phyloP scores from a whole-genome alignment of 108 stramenopile species.

The Pinguiococcus pyrenoidosus region DNA sequence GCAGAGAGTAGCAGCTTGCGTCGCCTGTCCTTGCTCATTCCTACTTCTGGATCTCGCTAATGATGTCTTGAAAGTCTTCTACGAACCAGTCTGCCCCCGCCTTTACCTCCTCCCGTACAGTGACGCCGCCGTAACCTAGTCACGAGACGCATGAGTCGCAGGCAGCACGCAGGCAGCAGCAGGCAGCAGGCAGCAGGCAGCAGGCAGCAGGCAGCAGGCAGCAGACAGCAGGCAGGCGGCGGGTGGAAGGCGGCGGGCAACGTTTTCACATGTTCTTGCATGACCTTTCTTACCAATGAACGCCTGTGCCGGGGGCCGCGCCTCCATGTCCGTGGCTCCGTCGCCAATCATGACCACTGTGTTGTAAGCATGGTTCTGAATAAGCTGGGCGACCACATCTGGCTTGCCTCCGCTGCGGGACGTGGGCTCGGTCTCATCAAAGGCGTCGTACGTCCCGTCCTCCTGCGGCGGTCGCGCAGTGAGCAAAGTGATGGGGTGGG shows the following conservation, averaged over 20 bases:
- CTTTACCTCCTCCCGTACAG: conserved; percentile 61
- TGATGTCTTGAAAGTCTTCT: conserved; percentile 64
- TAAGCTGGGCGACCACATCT: conserved; percentile 55
- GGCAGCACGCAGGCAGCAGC: too few relatives aligned
- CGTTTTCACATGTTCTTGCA: too few relatives aligned
- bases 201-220: too few relatives aligned
- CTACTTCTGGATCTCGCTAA: conserved; percentile 36
- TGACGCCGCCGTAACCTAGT: conserved; percentile 94
- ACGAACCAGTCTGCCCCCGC: conserved; percentile 90
- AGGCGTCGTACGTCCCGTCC: conserved; percentile 63
- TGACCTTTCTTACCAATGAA: too few relatives aligned
- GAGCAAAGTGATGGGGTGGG: too few relatives aligned
- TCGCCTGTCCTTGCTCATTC: neutral
- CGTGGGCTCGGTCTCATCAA: conserved; percentile 76
- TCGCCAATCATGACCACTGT: conserved; percentile 92
- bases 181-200: too few relatives aligned
- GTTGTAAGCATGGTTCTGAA: conserved; percentile 43
- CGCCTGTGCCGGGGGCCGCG: conserved; percentile 68
- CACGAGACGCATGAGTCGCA: too few relatives aligned
- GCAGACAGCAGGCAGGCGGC: too few relatives aligned
- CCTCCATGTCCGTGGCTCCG: conserved; percentile 85
- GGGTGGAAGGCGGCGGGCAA: too few relatives aligned
- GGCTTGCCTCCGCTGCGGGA: conserved; percentile 72
- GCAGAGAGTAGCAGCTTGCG: too few relatives aligned
- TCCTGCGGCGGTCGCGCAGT: too few relatives aligned